Conservation (phyloP, 306 rosid genomes). For the Fagus crenata region DNA sequence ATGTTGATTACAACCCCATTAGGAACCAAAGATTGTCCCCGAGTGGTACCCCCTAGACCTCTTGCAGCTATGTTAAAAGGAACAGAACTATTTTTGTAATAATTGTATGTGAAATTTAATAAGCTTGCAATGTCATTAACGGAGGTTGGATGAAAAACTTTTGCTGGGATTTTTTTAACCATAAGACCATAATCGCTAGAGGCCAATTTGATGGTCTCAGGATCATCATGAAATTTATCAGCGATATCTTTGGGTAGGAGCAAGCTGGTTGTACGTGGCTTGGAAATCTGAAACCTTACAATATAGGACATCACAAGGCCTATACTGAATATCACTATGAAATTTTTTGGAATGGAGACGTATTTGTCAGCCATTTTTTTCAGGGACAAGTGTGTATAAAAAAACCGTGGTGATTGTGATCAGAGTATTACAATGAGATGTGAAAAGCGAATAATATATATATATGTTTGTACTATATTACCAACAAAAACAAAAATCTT, state of each 20-base stretch:
- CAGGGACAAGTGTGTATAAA: background rate
- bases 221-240: slow-evolving; percentile 45
- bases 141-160: slow-evolving; percentile 50
- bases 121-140: slow-evolving; percentile 41
- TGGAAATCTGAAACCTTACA: background rate
- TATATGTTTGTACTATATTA: too few relatives aligned
- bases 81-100: background rate
- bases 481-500: too few relatives aligned
- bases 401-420: background rate
- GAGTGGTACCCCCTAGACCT: slow-evolving; percentile 71
- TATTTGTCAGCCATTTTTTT: background rate
- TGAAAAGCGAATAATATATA: too few relatives aligned
- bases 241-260: slow-evolving; percentile 35
- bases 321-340: background rate
- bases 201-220: slow-evolving; percentile 37
- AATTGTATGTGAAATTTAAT: slow-evolving; percentile 38
- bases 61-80: slow-evolving; percentile 47
- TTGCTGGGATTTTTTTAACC: slow-evolving; percentile 38
- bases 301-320: background rate
- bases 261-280: slow-evolving; percentile 3
- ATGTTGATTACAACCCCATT: slow-evolving; percentile 74
- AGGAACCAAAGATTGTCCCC: slow-evolving; percentile 62
- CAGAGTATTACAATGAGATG: too few relatives aligned
- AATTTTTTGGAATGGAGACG: background rate
- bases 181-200: slow-evolving; percentile 68